These are phyloP conservation scores for Hysterium pulicare DNA, from an alignment of 2,329 filamentous ascomycete genomes.

Conservation along the genomic window DNA sequence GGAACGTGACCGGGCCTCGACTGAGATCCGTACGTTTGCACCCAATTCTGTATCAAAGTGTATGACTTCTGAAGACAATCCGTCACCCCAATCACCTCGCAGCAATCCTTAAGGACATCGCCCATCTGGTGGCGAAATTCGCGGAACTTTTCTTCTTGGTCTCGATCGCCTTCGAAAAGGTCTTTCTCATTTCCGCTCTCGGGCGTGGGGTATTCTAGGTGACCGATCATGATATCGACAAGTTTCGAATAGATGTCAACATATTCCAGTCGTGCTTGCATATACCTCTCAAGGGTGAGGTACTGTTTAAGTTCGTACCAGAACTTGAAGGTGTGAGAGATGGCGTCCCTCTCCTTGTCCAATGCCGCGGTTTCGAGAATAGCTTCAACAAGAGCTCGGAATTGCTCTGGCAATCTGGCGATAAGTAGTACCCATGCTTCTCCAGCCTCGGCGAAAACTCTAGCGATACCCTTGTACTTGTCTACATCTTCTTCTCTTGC, in stretches of 20 bases:
- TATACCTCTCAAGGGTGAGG: conserved; percentile 84
- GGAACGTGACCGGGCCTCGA: conserved; percentile 73
- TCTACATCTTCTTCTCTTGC: conserved; percentile 81
- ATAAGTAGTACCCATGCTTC: conserved; percentile 93
- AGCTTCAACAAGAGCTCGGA: conserved; percentile 80
- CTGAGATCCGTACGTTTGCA: conserved; percentile 73
- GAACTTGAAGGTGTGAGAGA: conserved; percentile 91
- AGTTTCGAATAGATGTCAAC: conserved; percentile 82
- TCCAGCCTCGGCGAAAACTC: conserved; percentile 87
- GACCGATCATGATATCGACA: conserved; percentile 88
- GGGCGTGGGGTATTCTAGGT: conserved; percentile 80
- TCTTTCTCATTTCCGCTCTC: conserved; percentile 73
- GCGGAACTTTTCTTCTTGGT: conserved; percentile 94
- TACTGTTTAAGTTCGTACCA: conserved; percentile 99
- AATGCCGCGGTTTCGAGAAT: conserved; percentile 87
- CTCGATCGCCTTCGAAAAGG: conserved; percentile 91
- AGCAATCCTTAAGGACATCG: conserved; percentile 94
- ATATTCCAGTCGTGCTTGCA: conserved; percentile 71
- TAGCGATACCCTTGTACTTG: conserved; percentile 80
- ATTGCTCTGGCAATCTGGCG: conserved; percentile 75
- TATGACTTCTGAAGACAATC: conserved; percentile 90
- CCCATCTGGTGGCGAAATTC: conserved; percentile 97
- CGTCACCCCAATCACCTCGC: conserved; percentile 90
- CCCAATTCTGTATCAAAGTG: conserved; percentile 82
- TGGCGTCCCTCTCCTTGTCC: conserved; percentile 85